These are phyloP conservation scores for Penicillium brasilianum DNA, from an alignment of 2,329 filamentous ascomycete species.

Conservation along the genomic window DNA sequence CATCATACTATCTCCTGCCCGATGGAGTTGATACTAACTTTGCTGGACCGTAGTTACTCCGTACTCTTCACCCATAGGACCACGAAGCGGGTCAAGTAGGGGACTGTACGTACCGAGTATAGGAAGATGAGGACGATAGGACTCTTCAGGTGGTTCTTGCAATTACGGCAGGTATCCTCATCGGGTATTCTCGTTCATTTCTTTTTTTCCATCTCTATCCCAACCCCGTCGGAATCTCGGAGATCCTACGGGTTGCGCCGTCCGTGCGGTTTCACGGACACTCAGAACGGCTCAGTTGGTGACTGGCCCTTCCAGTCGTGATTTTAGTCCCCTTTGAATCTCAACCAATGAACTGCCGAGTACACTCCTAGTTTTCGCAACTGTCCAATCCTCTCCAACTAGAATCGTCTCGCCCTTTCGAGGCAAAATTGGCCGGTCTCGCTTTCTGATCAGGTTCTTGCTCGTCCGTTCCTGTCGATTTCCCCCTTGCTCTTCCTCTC, in stretches of 20 bases:
- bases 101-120: not conserved
- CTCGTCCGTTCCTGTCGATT: not conserved
- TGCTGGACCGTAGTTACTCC: too few species aligned
- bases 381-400: not conserved
- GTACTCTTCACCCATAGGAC: not conserved
- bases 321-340: not conserved
- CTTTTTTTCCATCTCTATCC: too few species aligned
- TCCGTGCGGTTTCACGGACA: constrained; percentile 14
- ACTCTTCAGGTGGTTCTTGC: too few species aligned
- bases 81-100: not conserved
- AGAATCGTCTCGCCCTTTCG: not conserved
- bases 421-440: not conserved
- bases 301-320: too few species aligned
- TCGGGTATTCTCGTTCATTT: too few species aligned
- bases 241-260: not conserved
- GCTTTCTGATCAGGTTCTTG: not conserved
- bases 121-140: too few species aligned
- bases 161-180: too few species aligned
- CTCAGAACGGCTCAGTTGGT: not conserved
- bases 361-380: too few species aligned
- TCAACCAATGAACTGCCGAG: not conserved
- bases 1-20: not conserved
- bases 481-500: not conserved
- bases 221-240: not conserved
- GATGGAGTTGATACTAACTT: not conserved